Conservation (phyloP, 78 protist genomes). For the Protostelium mycophagum region DNA sequence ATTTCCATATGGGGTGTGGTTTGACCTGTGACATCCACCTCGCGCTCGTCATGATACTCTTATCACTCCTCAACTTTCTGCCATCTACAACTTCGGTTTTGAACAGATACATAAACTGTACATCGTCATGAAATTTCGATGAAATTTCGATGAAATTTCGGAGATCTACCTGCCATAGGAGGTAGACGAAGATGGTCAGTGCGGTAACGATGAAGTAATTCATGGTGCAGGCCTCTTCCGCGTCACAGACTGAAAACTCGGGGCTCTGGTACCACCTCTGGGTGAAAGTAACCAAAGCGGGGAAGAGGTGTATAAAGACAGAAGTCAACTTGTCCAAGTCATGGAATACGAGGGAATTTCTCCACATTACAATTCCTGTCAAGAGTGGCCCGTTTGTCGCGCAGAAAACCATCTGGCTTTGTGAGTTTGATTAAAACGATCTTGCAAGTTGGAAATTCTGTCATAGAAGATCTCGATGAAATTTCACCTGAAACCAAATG, state of each 20-base stretch:
- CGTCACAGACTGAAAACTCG: conserved; percentile 8
- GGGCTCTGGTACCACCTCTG: conserved; percentile 55
- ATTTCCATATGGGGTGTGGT: conserved; percentile 60
- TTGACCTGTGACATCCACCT: conserved; percentile 68
- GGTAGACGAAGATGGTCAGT: conserved; percentile 30
- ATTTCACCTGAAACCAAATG: background rate
- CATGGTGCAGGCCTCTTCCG: conserved; percentile 51
- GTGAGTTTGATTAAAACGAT: too few relatives aligned
- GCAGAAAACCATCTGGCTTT: conserved; percentile 45
- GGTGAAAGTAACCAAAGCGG: conserved; percentile 63
- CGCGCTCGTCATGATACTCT: conserved; percentile 38
- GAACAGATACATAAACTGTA: conserved; percentile 31
- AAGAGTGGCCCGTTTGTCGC: conserved; percentile 66
- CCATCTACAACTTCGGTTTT: conserved; percentile 61
- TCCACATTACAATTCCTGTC: conserved; percentile 66
- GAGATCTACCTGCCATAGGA: conserved; percentile 60
- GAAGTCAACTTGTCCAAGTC: conserved; percentile 74
- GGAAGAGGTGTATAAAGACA: conserved; percentile 69
- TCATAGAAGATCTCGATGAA: background rate
- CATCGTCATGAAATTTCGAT: background rate
- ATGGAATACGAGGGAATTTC: conserved; percentile 75
- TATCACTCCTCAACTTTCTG: conserved; percentile 32
- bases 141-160: background rate
- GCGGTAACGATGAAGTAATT: conserved; percentile 2
- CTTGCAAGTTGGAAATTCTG: too few relatives aligned